phyloP scores from a whole-genome alignment of 2,329 filamentous ascomycete genomes.

The Neopestalotiopsis sp. region DNA sequence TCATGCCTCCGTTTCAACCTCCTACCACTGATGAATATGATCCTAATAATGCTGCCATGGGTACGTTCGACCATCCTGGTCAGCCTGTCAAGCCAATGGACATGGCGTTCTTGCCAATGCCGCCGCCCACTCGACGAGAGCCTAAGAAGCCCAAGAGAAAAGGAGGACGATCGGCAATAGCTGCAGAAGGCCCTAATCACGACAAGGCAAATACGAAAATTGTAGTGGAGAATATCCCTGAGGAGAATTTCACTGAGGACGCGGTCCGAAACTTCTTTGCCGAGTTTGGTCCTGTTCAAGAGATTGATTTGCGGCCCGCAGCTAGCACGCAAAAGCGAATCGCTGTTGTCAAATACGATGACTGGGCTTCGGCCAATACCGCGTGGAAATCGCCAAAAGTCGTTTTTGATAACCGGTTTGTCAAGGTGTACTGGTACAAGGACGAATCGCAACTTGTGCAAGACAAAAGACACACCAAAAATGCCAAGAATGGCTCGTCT shows the following conservation, averaged over 20 bases:
- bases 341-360: constrained; percentile 72
- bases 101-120: constrained; percentile 22
- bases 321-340: constrained; percentile 60
- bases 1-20: constrained; percentile 38
- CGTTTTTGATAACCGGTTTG: constrained; percentile 85
- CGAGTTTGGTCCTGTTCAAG: constrained; percentile 70
- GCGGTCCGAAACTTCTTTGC: constrained; percentile 72
- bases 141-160: constrained; percentile 42
- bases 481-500: constrained; percentile 32
- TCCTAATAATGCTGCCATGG: constrained; percentile 54
- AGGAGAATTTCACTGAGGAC: constrained; percentile 70
- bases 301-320: constrained; percentile 63
- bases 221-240: constrained; percentile 79
- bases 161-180: constrained; percentile 62
- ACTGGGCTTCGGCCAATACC: constrained; percentile 68
- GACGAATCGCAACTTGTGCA: constrained; percentile 44
- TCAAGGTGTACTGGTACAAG: constrained; percentile 82
- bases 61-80: constrained; percentile 18
- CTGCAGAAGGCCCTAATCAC: constrained; percentile 64
- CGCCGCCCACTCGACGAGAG: constrained; percentile 33
- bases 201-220: constrained; percentile 71
- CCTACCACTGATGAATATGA: constrained; percentile 59
- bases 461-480: constrained; percentile 35
- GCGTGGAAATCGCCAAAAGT: constrained; percentile 80
- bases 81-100: constrained; percentile 16